Evolutionary conservation across 495 filamentous ascomycete species (phyloP), one percentile per base, ranked within the genome.

Genomic region (Xylaria telfairii): DNA sequence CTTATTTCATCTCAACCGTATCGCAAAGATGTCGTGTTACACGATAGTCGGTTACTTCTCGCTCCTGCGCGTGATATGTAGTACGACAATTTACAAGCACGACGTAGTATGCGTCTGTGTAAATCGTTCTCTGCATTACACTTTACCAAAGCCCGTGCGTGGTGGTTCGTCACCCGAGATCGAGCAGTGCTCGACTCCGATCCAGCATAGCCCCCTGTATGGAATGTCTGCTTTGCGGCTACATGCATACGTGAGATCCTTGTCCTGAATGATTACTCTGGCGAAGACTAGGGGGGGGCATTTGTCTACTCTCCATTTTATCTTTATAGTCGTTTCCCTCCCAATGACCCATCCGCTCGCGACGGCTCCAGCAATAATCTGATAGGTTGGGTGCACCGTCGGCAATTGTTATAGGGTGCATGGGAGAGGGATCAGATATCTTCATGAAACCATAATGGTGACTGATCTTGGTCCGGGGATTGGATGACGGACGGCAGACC

Each of bases 131-230:
- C 41, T 53, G 26, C 37, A 39, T 44, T 30, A 19, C 39, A 24
- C 49, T 12, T 26, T 28, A 34, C 13, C 42, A 57, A 61, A 46
- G 56, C 46, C 65, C 65, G 63, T 68, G 44, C 51, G 68, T 68
- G 37, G 39, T 21, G 54, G 54, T 54, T 65, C 68, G 66, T 76
- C 67, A 59, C 73, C 70, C 65, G 64, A 75, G 74, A 78, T 78
- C 74, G 75, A 65, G 73, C 73, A 75, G 37, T 68, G 61, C 67
- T 69, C 73, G 68, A 63, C 60, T 68, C 66, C 72, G 69, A 76
- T 74, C 70, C 74, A 77, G 75, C 68, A 59, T 21, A 68, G 56
- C 67, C 66, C 73, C 69, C 66, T 77, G 65, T 39, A 59, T 30
- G n/a, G 28, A 32, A 51, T 41, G 32, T n/a, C 67, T 62, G 21